A percentile compares a stretch with the other conserved stretches of the same genome.
Evolutionary conservation across 1,284 basidiomycete species (phyloP).

Genomic region (Trametes versicolor): DNA sequence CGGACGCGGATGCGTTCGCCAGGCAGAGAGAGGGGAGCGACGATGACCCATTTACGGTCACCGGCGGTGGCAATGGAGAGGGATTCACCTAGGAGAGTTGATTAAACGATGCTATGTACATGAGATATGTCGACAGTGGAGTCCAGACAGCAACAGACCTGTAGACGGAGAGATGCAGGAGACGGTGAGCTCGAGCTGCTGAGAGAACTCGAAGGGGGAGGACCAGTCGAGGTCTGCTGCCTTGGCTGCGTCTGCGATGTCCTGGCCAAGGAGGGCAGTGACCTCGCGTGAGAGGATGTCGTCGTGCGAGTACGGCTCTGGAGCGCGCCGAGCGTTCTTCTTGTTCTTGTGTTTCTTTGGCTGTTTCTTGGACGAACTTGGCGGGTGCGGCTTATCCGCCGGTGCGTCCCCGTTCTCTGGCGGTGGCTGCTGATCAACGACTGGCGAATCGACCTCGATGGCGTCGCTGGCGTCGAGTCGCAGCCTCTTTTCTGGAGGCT

Average conservation of each 20-base stretch:
- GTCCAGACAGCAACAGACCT: constrained; percentile 52
- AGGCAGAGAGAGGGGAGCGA: constrained; percentile 86
- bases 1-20: constrained; percentile 80
- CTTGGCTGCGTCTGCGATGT: constrained; percentile 61
- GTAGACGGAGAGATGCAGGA: constrained; percentile 65
- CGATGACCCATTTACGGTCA: constrained; percentile 77
- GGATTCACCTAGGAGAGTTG: constrained; percentile 65
- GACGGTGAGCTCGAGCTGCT: constrained; percentile 76
- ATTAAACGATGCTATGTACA: neutral
- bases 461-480: constrained; percentile 41
- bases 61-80: constrained; percentile 64
- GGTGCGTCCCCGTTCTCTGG: too few relatives aligned
- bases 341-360: constrained; percentile 39
- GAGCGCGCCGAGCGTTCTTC: constrained; percentile 46
- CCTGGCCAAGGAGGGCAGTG: constrained; percentile 69
- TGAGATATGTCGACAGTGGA: too few relatives aligned
- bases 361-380: constrained; percentile 27
- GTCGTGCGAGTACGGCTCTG: constrained; percentile 75
- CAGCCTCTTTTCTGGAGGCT: constrained; percentile 50
- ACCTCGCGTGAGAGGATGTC: constrained; percentile 85
- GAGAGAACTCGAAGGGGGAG: constrained; percentile 65
- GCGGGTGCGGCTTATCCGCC: constrained; percentile 25
- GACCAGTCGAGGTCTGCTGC: constrained; percentile 62
- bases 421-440: constrained; percentile 12
- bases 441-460: constrained; percentile 11